Evolutionary conservation across 306 rosid genomes (phyloP).

Genomic region (Prunus salicina): DNA sequence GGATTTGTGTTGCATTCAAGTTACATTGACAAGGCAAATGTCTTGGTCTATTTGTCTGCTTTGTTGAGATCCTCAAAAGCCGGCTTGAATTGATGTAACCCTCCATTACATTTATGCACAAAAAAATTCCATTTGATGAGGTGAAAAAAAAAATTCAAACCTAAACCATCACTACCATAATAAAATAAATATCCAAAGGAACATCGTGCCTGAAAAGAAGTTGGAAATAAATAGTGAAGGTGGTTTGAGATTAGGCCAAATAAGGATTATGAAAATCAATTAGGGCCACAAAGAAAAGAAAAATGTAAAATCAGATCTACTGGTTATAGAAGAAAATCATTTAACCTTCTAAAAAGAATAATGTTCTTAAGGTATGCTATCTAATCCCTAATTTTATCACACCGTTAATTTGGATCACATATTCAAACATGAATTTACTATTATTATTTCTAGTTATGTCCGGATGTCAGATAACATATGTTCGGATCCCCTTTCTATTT

Average conservation of each 20-base stretch:
- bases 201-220: not conserved
- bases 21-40: not conserved
- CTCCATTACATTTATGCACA: not conserved
- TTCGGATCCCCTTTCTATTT: not conserved
- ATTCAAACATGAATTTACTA: not conserved
- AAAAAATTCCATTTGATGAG: not conserved
- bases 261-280: not conserved
- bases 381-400: not conserved
- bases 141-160: not conserved
- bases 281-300: too few species aligned
- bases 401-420: not conserved
- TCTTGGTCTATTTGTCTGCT: not conserved
- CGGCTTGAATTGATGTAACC: not conserved
- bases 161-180: not conserved
- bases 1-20: not conserved
- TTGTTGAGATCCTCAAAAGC: not conserved
- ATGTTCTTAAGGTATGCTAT: not conserved
- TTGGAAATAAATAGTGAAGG: not conserved
- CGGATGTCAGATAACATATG: too few species aligned
- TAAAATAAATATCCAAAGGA: not conserved
- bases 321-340: not conserved
- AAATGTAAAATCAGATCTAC: not conserved
- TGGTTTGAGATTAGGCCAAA: not conserved
- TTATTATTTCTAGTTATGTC: too few species aligned
- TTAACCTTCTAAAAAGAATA: not conserved